A percentile compares a stretch with the other conserved stretches of the same genome.
phyloP scores from a whole-genome alignment of 805 yeast species.

The Pichia nakasei region DNA sequence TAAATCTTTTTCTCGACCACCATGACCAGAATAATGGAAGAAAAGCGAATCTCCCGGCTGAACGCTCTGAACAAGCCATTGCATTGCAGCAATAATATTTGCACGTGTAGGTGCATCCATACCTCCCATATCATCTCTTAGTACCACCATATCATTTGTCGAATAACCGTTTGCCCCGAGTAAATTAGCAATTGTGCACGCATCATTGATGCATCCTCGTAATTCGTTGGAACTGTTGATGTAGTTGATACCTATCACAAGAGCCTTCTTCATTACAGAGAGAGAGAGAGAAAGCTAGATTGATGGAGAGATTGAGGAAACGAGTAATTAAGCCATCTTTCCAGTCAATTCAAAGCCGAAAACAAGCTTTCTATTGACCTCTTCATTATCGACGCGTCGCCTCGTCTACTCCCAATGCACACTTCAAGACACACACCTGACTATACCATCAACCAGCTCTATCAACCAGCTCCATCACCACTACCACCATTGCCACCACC shows the following conservation, averaged over 20 bases:
- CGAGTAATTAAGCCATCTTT: too few species aligned
- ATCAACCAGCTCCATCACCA: too few species aligned
- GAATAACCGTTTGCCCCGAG: slow-evolving; percentile 37
- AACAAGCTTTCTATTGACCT: too few species aligned
- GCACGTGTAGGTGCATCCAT: slow-evolving; percentile 51
- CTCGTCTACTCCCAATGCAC: too few species aligned
- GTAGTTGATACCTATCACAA: slow-evolving; percentile 73
- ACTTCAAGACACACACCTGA: too few species aligned
- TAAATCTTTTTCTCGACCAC: slow-evolving; percentile 61
- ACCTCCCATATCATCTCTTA: slow-evolving; percentile 48
- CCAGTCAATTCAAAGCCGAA: too few species aligned
- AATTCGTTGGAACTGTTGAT: slow-evolving; percentile 52
- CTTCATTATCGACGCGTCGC: too few species aligned
- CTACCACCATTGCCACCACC: too few species aligned
- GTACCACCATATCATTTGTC: slow-evolving; percentile 47
- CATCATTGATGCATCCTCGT: slow-evolving; percentile 79
- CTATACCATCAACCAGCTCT: too few species aligned
- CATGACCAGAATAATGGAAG: slow-evolving; percentile 84
- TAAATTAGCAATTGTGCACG: slow-evolving; percentile 37
- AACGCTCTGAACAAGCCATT: slow-evolving; percentile 70
- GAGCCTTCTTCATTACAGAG: slow-evolving; percentile 49
- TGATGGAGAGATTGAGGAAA: too few species aligned
- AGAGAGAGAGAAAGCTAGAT: too few species aligned
- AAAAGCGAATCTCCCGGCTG: slow-evolving; percentile 69
- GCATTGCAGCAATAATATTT: slow-evolving; percentile 71